Evolutionary conservation across 2,329 filamentous ascomycete genomes (phyloP), one percentile per base, ranked within the genome.

Genomic region (Cytospora leucostoma): DNA sequence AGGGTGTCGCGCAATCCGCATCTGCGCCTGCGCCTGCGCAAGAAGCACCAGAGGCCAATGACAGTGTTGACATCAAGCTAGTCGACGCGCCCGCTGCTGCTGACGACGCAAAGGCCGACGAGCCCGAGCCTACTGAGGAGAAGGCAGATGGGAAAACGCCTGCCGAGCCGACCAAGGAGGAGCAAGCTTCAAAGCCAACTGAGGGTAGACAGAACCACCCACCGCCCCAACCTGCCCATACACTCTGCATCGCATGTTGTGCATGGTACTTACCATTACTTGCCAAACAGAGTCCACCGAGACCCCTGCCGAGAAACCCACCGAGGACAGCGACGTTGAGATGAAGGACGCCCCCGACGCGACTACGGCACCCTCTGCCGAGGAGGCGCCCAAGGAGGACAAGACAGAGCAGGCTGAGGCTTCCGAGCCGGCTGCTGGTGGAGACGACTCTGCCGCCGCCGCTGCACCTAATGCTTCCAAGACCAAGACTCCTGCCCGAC

Each of bases 321-420:
- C 70, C 10, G 67, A 68, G 52, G 77, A 78, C 60, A 70, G 68
- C 66, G 80, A 81, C 67, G 86, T 85, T 12, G 90, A 93, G 74
- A 90, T 88, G 32, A 87, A 87, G 81, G 88, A 91, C 60, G 88
- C 89, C 68, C 84, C 88, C 73, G 83, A 86, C 53, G 85, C 88
- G 2, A 61, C 59, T 34, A 44, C n/a, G 60, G 67, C 70, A 19
- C 65, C 70, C 49, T 69, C 69, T 34, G 67, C 71, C 67, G 71
- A 74, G 62, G 70, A 71, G 56, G 72, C 70, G 51, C 70, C 74
- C 50, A 71, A 70, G 67, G 66, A 70, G 27, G 72, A 76, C 35
- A 63, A 73, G 56, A 61, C 66, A 37, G 73, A 71, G 51, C 67
- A 66, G 51, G 66, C 67, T 2, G 66, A 70, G 35, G 58, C 67